phyloP scores from a whole-genome alignment of 2,329 filamentous ascomycete genomes.

The Colletotrichum sansevieriae region DNA sequence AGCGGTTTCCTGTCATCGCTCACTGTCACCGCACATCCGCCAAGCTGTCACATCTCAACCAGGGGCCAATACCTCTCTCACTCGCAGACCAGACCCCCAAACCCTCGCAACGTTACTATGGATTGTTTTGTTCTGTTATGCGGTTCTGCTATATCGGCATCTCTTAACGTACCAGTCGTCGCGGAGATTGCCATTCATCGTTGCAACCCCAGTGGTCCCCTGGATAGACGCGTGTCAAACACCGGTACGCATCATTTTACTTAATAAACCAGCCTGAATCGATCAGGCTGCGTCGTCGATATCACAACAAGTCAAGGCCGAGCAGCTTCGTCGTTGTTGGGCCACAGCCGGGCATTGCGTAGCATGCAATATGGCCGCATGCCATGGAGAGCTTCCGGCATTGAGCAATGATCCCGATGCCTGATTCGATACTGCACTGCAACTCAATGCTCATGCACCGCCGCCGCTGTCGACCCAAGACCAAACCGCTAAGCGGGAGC shows the following conservation, averaged over 20 bases:
- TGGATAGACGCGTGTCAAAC: slow-evolving; percentile 16
- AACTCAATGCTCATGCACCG: slow-evolving; percentile 31
- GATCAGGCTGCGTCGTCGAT: slow-evolving; percentile 25
- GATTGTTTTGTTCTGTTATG: slow-evolving; percentile 22
- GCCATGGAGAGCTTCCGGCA: slow-evolving; percentile 32
- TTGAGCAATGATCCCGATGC: slow-evolving; percentile 31
- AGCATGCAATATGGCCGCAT: slow-evolving; percentile 32
- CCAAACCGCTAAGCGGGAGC: slow-evolving; percentile 26
- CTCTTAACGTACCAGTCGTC: slow-evolving; percentile 28
- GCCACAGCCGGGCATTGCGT: slow-evolving; percentile 22
- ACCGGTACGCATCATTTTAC: slow-evolving; percentile 33
- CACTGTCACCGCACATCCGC: slow-evolving; percentile 17
- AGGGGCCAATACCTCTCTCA: slow-evolving; percentile 2
- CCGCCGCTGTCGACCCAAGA: slow-evolving; percentile 30
- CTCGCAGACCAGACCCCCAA: background rate
- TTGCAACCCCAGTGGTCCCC: slow-evolving; percentile 13
- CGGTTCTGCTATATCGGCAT: slow-evolving; percentile 16
- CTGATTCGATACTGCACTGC: slow-evolving; percentile 24
- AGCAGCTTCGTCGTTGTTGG: slow-evolving; percentile 4
- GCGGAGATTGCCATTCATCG: slow-evolving; percentile 26
- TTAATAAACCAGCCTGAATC: slow-evolving; percentile 20
- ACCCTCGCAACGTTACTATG: slow-evolving; percentile 9
- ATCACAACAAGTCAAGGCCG: slow-evolving; percentile 2
- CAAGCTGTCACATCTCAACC: slow-evolving; percentile 36
- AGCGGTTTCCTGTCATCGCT: slow-evolving; percentile 21